Conservation (phyloP, 768 basidiomycete genomes). For the Solioccasus polychromus region DNA sequence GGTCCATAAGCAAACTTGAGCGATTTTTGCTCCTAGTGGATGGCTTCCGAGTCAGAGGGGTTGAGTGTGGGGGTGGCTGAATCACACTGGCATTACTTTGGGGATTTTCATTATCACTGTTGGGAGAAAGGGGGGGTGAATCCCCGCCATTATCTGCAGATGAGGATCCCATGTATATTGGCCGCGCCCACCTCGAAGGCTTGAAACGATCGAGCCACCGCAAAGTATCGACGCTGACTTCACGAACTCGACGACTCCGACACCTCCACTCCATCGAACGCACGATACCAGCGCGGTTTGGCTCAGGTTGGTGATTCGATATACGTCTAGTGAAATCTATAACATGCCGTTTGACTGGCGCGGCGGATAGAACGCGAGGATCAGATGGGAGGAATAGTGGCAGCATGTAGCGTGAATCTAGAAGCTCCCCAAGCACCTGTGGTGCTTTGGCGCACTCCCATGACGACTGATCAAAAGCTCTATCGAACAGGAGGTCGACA, state of each 20-base stretch:
- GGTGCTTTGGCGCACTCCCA: slow-evolving; percentile 82
- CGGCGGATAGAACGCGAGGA: slow-evolving; percentile 70
- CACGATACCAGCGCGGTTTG: slow-evolving; percentile 38
- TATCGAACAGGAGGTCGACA: slow-evolving; percentile 83
- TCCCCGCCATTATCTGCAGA: slow-evolving; percentile 31
- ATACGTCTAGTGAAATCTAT: slow-evolving; percentile 14
- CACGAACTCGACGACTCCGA: slow-evolving; percentile 56
- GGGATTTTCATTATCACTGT: slow-evolving; percentile 33
- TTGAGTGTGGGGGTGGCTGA: slow-evolving; percentile 24
- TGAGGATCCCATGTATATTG: slow-evolving; percentile 32
- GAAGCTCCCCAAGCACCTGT: slow-evolving; percentile 82
- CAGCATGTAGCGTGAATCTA: slow-evolving; percentile 93
- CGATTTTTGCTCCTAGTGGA: slow-evolving; percentile 57
- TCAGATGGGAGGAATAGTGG: slow-evolving; percentile 82
- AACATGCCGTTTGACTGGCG: slow-evolving; percentile 45
- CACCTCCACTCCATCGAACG: slow-evolving; percentile 58
- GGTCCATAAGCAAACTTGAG: slow-evolving; percentile 40
- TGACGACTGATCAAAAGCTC: slow-evolving; percentile 52
- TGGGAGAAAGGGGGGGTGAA: slow-evolving; percentile 25
- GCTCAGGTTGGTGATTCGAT: slow-evolving; percentile 24
- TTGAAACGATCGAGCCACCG: slow-evolving; percentile 69
- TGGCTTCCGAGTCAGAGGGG: slow-evolving; percentile 67
- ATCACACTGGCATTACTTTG: slow-evolving; percentile 39
- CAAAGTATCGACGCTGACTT: slow-evolving; percentile 56
- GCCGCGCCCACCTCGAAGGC: slow-evolving; percentile 54